A percentile compares a stretch with the other conserved stretches of the same genome.
These are phyloP conservation scores for Phytopythium kandeliae DNA, from an alignment of 352 stramenopile species.

Conservation along the genomic window DNA sequence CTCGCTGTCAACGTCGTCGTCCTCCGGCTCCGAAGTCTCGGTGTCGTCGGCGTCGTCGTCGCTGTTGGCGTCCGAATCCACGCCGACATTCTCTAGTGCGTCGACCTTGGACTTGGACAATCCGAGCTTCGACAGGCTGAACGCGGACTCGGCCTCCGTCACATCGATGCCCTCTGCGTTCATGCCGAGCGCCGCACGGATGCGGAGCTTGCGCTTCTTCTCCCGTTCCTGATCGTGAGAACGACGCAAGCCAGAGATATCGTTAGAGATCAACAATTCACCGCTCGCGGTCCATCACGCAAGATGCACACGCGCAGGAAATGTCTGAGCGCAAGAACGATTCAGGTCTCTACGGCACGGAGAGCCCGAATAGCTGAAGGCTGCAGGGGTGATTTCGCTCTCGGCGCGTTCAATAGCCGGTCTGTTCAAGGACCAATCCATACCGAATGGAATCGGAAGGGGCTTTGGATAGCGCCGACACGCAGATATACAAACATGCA, in stretches of 20 bases:
- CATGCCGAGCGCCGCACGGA: slow-evolving; percentile 79
- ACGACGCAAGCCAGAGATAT: neutral
- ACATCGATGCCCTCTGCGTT: slow-evolving; percentile 79
- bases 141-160: slow-evolving; percentile 72
- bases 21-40: slow-evolving; percentile 23
- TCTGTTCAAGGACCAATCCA: slow-evolving; percentile 89
- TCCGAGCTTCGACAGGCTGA: slow-evolving; percentile 75
- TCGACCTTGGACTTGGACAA: slow-evolving; percentile 77
- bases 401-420: slow-evolving; percentile 89
- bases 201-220: slow-evolving; percentile 78
- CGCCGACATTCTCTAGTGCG: slow-evolving; percentile 62
- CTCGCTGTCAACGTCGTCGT: slow-evolving; percentile 57
- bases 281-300: neutral
- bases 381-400: slow-evolving; percentile 64
- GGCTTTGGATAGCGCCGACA: slow-evolving; percentile 82
- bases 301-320: slow-evolving; percentile 1
- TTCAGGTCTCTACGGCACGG: slow-evolving; percentile 64
- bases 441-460: slow-evolving; percentile 73
- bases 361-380: slow-evolving; percentile 88
- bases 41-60: slow-evolving; percentile 15
- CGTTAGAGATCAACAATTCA: slow-evolving; percentile 4
- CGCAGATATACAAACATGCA: slow-evolving; percentile 15
- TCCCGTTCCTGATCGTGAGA: slow-evolving; percentile 60
- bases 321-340: slow-evolving; percentile 91
- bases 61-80: slow-evolving; percentile 32